Evolutionary conservation across 495 filamentous ascomycete species (phyloP), one percentile per base, ranked within the genome.

Genomic region (Penicillium steckii): DNA sequence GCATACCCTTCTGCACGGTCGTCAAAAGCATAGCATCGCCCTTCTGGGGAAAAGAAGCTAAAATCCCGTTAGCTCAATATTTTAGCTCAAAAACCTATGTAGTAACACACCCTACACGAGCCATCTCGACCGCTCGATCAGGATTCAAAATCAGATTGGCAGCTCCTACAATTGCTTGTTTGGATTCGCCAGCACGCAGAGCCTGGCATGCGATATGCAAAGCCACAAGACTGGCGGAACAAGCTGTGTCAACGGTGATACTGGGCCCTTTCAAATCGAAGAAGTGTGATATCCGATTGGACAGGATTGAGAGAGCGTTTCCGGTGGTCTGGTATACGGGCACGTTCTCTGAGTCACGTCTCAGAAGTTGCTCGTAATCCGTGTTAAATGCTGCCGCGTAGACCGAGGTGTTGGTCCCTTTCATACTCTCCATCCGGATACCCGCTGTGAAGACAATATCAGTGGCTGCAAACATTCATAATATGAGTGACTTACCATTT

Each of bases 211-310:
- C 82, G 7, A 75, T 61, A 50, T 85, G 72, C 3, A 86, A 45
- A 0, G 75, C 77, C 0, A 80, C 60, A 3, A 84, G 54, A 33
- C 73, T 75, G 3, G 74, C 67, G 0, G 76, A 80, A 51, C 84
- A 85, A 1, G 77, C 82, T 0, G 75, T 75, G 50, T 81, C 75
- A n/a, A 79, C 51, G 0, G 70, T 74, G n/a, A 78, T 50, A 37
- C 69, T 67, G 3, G 72, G 66, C 0, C 76, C 76, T n/a, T 63
- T 53, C 8, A 78, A 55, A 32, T 77, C 67, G 30, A 75, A 73
- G 42, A 70, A 65, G 40, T 73, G 76, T 1, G 71, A 75, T 8
- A 79, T 44, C 3, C 76, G 66, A 41, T 77, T 77, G 72, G 62
- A 10, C 68, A 66, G 1, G 65, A 64, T n/a, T 66, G 59, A 0